Conservation (phyloP, 2,329 filamentous ascomycete species). For the Colletotrichum chlorophyti region DNA sequence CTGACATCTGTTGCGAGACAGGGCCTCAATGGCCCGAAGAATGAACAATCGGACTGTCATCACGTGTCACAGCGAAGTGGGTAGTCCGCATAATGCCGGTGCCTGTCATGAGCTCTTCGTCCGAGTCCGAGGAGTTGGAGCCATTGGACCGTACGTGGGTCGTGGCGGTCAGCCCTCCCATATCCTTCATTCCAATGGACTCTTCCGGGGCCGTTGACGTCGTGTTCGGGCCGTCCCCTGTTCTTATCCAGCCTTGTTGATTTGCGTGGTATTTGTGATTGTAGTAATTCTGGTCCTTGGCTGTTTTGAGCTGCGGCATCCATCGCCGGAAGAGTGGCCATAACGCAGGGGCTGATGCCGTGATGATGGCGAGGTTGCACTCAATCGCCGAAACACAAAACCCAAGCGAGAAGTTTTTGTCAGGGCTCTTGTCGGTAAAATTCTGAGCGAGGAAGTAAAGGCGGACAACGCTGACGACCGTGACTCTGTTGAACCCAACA, state of each 20-base stretch:
- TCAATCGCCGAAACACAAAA: constrained; percentile 40
- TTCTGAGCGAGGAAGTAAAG: neutral
- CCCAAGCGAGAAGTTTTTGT: constrained; percentile 28
- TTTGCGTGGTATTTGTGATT: neutral
- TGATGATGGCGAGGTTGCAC: constrained; percentile 45
- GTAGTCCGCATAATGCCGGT: constrained; percentile 1
- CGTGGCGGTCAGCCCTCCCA: neutral
- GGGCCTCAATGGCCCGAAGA: too few species aligned
- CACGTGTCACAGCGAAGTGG: neutral
- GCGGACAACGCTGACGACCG: neutral
- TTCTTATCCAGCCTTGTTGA: constrained; percentile 3
- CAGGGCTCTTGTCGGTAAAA: neutral
- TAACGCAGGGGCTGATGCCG: constrained; percentile 43
- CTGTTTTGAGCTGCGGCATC: constrained; percentile 28
- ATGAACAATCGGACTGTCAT: too few species aligned
- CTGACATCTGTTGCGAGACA: too few species aligned
- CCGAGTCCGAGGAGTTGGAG: neutral
- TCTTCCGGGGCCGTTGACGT: neutral
- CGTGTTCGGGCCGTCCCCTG: neutral
- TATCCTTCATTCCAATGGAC: neutral
- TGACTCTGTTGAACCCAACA: neutral
- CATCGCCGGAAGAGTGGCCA: constrained; percentile 40
- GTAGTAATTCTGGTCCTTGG: neutral
- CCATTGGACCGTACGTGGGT: neutral
- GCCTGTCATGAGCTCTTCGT: constrained; percentile 2